A percentile compares a stretch with the other conserved stretches of the same genome.
Conservation (phyloP, 768 basidiomycete genomes). For the Coprinopsis cinerea region DNA sequence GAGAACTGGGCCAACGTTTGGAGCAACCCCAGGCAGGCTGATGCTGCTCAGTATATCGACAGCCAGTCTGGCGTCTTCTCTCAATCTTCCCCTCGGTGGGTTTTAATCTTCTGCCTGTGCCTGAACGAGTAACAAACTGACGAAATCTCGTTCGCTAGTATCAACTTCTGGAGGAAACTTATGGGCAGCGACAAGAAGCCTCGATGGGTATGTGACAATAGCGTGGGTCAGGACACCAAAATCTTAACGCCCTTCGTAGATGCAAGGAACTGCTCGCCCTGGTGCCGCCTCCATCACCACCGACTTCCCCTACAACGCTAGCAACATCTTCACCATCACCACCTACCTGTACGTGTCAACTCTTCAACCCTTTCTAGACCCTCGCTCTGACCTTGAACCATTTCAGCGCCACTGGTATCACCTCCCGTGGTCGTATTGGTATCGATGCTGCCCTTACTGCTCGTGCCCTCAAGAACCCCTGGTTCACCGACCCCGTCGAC, state of each 20-base stretch:
- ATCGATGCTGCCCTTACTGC: constrained; percentile 47
- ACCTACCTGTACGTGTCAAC: constrained; percentile 40
- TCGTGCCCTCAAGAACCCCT: constrained; percentile 44
- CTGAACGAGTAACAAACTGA: not conserved
- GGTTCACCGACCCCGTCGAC: constrained; percentile 55
- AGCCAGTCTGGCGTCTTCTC: constrained; percentile 52
- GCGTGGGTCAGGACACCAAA: not conserved
- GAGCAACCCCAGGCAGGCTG: constrained; percentile 47
- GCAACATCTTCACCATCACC: constrained; percentile 58
- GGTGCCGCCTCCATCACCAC: constrained; percentile 50
- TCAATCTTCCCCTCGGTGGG: constrained; percentile 47
- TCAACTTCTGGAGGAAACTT: constrained; percentile 61
- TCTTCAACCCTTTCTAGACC: not conserved
- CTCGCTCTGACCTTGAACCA: not conserved
- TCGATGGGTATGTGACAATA: constrained; percentile 36
- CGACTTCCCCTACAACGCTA: constrained; percentile 44
- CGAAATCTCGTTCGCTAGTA: constrained; percentile 20
- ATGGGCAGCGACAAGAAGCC: constrained; percentile 38
- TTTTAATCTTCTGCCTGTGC: not conserved
- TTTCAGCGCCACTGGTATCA: constrained; percentile 49
- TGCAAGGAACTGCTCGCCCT: constrained; percentile 60
- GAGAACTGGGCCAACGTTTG: constrained; percentile 63
- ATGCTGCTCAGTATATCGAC: constrained; percentile 48
- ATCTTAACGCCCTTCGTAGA: constrained; percentile 20
- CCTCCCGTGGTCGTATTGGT: constrained; percentile 58